Base-by-base conservation (phyloP, 169 alveolate genomes). In the Eimeria tenella region DNA sequence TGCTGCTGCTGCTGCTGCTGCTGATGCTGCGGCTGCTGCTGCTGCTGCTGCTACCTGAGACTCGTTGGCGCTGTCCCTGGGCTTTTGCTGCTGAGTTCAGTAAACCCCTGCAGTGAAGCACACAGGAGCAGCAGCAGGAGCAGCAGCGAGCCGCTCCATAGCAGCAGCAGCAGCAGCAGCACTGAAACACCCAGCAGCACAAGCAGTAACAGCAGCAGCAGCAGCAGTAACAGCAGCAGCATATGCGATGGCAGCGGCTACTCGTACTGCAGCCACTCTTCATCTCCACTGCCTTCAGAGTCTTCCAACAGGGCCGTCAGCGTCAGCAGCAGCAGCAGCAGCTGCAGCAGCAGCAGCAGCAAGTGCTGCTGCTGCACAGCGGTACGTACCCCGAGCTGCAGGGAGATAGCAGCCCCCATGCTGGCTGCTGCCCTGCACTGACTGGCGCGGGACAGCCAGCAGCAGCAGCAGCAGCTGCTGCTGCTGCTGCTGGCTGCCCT, bases 381-480 rank as follows among this genome's bases (percentile, higher is more conserved):
- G 75, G 23, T 25, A 21, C 86, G 5, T 42, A 75, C 86, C 86
- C 86, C 13, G 86, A 31, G 86, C 86, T 75, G 62, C 86, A 75
- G 53, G 86, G 86, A 9, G 86, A 17, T 21, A 75, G 62, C 86
- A 15, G 9, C 5, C 86, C 86, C 86, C 86, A 75, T 5, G 86
- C 58, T n/a, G 86, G 86, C n/a, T 75, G 86, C 63, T 42, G 86
- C 86, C 86, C 86, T 31, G 65, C 86, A 50, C 86, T 75, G 63
- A 75, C 86, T 3, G 86, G 81, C 81, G 81, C 42, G 4, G 86
- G 50, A 17, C 6, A 31, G 7, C 50, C 86, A n/a, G 62, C 58
- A 11, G 21, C 65, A 42, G 86, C 86, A 42, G 86, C 63, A 31
- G 65, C 62, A n/a, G 65, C 62, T 11, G 65, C 86, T 8, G 58